Conservation (phyloP, 2,329 filamentous ascomycete species). For the Penicillium sp. region DNA sequence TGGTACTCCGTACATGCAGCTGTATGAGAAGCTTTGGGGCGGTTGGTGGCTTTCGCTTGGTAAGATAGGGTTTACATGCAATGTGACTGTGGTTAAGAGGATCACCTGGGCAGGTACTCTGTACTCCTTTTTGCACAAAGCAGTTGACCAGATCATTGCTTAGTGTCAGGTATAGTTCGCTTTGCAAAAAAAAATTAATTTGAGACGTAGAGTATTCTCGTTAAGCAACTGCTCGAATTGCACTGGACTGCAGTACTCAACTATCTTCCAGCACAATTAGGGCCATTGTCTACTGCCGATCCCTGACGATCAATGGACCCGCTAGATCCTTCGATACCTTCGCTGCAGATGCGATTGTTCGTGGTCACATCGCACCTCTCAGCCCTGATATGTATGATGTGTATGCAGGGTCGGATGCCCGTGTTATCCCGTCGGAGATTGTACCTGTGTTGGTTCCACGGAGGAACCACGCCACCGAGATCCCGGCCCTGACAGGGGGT, state of each 20-base stretch:
- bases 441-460: not conserved
- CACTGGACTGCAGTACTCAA: not conserved
- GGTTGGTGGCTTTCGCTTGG: conserved; percentile 10
- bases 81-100: not conserved
- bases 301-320: conserved; percentile 6
- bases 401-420: conserved; percentile 7
- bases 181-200: not conserved
- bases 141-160: too few relatives aligned
- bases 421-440: conserved; percentile 12
- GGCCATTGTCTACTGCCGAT: not conserved
- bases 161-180: not conserved
- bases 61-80: not conserved
- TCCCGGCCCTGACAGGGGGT: not conserved
- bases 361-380: conserved; percentile 17
- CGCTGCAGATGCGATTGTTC: conserved; percentile 1
- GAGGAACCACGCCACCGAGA: not conserved
- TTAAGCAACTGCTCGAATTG: not conserved
- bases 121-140: too few relatives aligned
- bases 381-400: not conserved
- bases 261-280: not conserved
- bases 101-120: not conserved
- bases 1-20: not conserved
- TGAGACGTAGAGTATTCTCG: not conserved
- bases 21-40: conserved; percentile 14
- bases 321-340: conserved; percentile 4